Evolutionary conservation across 164 flowering plant species (phyloP), one percentile per base, ranked within the genome.

Genomic region (Akebia trifoliata): DNA sequence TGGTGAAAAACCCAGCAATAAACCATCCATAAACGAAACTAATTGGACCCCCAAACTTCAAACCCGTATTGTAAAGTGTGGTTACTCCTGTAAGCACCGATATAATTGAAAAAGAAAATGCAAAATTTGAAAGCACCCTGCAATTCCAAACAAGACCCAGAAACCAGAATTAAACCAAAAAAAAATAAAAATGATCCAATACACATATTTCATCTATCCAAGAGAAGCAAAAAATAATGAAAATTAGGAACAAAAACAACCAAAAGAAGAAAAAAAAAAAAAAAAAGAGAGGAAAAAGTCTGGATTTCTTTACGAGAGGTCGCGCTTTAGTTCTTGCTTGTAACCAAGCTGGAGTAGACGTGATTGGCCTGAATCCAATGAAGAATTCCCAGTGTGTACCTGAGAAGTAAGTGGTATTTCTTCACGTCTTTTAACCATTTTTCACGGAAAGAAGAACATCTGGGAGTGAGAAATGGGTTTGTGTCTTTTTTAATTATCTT

Each of bases 251-350:
- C n/a, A n/a, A n/a, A n/a, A n/a, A n/a, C n/a, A n/a, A n/a, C n/a
- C n/a, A 24, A 9, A n/a, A 30, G n/a, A 49, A 30, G 9, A 3
- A 22, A 22, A 7, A 12, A 24, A 31, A 1, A 30, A 40, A n/a
- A 22, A 25, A 28, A 18, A 4, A 15, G 9, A 48, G 39, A 24
- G 49, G 22, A 32, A 26, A 47, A 29, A 20, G 47, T 8, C 31
- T n/a, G 30, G 54, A 46, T 37, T 14, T 56, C 8, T 4, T 82
- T 84, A 86, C 92, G 97, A 86, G 65, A 90, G 85, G 59, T 90
- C 95, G 39, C 97, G 90, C 79, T 85, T 87, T 59, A 90, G 85
- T 52, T 90, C 97, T 71, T 90, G 97, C 61, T 90, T 90, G 79
- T 90, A 90, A 26, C 95, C 97, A 39, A 90, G 92, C 68, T 90